Evolutionary conservation across 1,284 basidiomycete species (phyloP).

Genomic region (Heliocybe sulcata): DNA sequence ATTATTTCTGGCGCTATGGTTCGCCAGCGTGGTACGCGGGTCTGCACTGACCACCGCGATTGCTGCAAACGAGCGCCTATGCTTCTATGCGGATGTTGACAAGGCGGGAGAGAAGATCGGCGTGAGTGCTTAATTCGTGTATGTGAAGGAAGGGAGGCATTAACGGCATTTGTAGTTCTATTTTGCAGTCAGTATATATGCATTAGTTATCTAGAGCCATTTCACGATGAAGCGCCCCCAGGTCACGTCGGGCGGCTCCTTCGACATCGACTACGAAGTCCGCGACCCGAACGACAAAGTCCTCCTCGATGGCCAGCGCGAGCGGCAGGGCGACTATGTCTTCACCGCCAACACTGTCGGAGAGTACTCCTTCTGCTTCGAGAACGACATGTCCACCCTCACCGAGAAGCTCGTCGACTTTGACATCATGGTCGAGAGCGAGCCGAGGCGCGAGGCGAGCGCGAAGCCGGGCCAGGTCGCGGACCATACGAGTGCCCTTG

Average conservation of each 20-base stretch:
- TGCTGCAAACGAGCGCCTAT: conserved; percentile 80
- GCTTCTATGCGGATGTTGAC: conserved; percentile 98
- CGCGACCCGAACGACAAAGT: conserved; percentile 86
- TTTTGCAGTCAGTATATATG: conserved; percentile 39
- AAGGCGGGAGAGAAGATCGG: conserved; percentile 89
- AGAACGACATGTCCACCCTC: conserved; percentile 91
- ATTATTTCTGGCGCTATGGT: conserved; percentile 13
- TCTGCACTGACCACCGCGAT: conserved; percentile 88
- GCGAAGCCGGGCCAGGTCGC: conserved; percentile 79
- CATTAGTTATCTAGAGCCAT: conserved; percentile 20
- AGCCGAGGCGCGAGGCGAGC: conserved; percentile 78
- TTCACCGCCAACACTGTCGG: conserved; percentile 91
- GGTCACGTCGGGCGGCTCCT: conserved; percentile 96
- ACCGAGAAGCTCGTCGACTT: conserved; percentile 92
- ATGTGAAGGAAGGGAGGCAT: neutral
- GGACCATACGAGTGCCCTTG: conserved; percentile 86
- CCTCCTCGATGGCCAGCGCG: conserved; percentile 79
- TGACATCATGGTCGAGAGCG: conserved; percentile 96
- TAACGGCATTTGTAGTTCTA: conserved; percentile 35
- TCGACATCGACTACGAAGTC: conserved; percentile 94
- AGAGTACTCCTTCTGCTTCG: conserved; percentile 98
- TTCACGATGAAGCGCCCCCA: conserved; percentile 17
- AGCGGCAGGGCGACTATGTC: conserved; percentile 95
- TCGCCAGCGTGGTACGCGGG: conserved; percentile 19
- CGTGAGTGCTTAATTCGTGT: conserved; percentile 32